Conservation (phyloP, 2,329 filamentous ascomycete species). For the Coniochaeta hoffmannii region DNA sequence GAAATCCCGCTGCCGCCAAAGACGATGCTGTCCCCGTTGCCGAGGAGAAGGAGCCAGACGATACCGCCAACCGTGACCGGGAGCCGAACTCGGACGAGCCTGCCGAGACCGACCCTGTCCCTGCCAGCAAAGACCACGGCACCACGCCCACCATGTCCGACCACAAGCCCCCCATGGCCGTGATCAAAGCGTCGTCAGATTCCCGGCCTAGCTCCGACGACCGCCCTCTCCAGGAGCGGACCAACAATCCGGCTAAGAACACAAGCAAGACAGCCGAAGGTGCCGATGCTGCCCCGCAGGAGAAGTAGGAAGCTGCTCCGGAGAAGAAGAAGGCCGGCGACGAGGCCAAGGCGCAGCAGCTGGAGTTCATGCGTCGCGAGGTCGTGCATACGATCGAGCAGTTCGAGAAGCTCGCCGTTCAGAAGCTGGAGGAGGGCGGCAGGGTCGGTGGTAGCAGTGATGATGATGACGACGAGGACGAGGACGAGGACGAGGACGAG, state of each 20-base stretch:
- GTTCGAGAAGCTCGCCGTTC: no score
- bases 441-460: neutral
- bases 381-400: neutral
- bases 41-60: no score
- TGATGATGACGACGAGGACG: neutral
- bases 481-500: no score
- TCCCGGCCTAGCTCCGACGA: neutral
- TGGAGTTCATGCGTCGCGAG: neutral
- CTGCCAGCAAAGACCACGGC: no score
- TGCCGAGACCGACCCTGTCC: no score
- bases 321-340: neutral
- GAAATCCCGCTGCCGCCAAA: neutral
- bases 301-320: neutral
- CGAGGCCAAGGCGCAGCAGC: neutral
- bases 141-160: no score
- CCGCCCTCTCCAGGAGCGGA: neutral
- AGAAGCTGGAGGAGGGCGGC: neutral
- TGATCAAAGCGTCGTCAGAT: no score
- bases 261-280: neutral
- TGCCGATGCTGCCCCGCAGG: neutral
- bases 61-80: no score
- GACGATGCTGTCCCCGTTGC: no score
- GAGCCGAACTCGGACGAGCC: no score
- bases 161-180: no score
- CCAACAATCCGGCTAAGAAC: neutral